Evolutionary conservation across 257 asterid species (phyloP), one percentile per base, ranked within the genome.

Genomic region (Nicotiana attenuata): DNA sequence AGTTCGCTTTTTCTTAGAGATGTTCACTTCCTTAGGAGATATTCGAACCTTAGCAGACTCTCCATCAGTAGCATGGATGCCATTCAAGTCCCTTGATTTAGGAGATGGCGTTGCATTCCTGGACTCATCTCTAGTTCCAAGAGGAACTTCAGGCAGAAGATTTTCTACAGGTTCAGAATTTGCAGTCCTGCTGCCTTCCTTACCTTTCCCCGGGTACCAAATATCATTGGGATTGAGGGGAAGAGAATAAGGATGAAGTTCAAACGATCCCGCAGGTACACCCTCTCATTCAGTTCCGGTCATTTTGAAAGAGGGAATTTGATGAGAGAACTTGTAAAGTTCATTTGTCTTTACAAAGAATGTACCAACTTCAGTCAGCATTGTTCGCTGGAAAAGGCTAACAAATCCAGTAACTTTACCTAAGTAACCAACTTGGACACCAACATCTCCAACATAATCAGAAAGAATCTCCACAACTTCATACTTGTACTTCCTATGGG

Each of bases 171-270:
- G 35, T 35, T 78, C 88, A 80, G 29, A 24, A n/a, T 67, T 81
- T 78, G 20, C 65, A 5, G 20, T 53, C 52, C 75, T 31, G 50
- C 0, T 5, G 0, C 0, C 75, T 66, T 67, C 81, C 86, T 78
- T 86, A 14, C n/a, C 68, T 57, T 83, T 85, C 19, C 80, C 80
- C 26, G 91, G 93, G 81, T 78, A 88, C 84, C 66, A 86, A 87
- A 88, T 78, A 67, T 87, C 89, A 66, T 88, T 87, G 1, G 88
- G 84, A 71, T 88, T 83, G 55, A 41, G 28, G 73, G 98, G 97
- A 45, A 93, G 79, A 57, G 94, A 50, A 64, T 92, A 93, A 83
- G 95, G 92, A 87, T 96, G 95, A 1, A 95, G 97, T 82, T 95
- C 99, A 84, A 91, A 87, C 16, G 93, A 89, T 81, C 90, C 97